phyloP scores from a whole-genome alignment of 176 grass and related monocot genomes.

The Urochloa ruziziensis region DNA sequence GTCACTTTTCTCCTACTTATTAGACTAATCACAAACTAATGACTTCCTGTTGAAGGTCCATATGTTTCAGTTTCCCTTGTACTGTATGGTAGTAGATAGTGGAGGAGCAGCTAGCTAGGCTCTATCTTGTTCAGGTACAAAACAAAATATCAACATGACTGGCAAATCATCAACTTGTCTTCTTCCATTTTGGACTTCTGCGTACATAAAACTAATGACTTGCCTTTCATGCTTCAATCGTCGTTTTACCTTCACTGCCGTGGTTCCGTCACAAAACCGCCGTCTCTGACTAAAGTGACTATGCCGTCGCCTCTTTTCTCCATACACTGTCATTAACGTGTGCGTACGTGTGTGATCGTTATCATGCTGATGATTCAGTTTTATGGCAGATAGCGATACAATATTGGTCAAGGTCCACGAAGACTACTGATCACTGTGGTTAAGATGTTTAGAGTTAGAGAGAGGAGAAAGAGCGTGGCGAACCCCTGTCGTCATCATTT shows the following conservation, averaged over 20 bases:
- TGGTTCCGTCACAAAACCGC: neutral
- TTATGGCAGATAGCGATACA: neutral
- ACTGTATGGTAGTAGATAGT: neutral
- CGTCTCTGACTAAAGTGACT: neutral
- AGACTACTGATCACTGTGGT: neutral
- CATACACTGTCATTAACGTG: neutral
- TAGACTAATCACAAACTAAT: slow-evolving; percentile 25
- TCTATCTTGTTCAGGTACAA: neutral
- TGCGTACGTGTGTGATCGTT: neutral
- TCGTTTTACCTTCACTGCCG: slow-evolving; percentile 2
- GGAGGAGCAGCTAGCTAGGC: neutral
- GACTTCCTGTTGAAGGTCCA: neutral
- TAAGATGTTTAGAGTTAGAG: neutral
- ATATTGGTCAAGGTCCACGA: neutral
- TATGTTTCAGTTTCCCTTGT: neutral
- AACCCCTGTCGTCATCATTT: neutral
- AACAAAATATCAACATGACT: neutral
- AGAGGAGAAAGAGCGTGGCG: neutral
- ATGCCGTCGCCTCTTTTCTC: neutral
- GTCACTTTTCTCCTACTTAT: neutral
- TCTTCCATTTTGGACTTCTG: slow-evolving; percentile 3
- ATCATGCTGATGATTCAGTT: slow-evolving; percentile 14
- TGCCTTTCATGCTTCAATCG: slow-evolving; percentile 30
- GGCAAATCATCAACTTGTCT: slow-evolving; percentile 1
- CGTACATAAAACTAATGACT: neutral